These are phyloP conservation scores for Solanum hybrid DNA, from an alignment of 305 asterid genomes.

Conservation along the genomic window DNA sequence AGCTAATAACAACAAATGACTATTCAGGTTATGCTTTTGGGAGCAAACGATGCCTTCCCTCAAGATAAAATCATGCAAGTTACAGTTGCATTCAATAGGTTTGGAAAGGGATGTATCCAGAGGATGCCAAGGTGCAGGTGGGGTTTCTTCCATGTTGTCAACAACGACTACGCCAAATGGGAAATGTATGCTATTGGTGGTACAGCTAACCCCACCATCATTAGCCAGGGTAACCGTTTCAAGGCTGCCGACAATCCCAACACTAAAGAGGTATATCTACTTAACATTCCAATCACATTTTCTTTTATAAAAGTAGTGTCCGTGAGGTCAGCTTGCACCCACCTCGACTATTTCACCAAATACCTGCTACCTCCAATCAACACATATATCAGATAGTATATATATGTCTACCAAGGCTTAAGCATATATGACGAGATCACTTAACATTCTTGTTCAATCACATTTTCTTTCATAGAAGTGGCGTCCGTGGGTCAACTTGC, in stretches of 20 bases:
- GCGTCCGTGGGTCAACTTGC: neutral
- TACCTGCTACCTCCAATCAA: neutral
- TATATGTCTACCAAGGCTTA: neutral
- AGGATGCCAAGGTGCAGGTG: slow-evolving; percentile 82
- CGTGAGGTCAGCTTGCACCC: neutral
- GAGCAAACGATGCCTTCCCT: slow-evolving; percentile 38
- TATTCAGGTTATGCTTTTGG: slow-evolving; percentile 66
- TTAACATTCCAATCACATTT: neutral
- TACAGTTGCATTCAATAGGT: slow-evolving; percentile 65
- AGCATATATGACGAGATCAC: neutral
- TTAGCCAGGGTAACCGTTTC: slow-evolving; percentile 56
- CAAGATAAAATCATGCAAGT: slow-evolving; percentile 66
- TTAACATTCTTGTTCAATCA: neutral
- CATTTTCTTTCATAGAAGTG: neutral
- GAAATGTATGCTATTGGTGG: slow-evolving; percentile 53
- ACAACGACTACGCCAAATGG: slow-evolving; percentile 55
- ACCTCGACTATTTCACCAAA: neutral
- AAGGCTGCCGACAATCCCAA: slow-evolving; percentile 21
- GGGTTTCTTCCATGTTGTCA: slow-evolving; percentile 72
- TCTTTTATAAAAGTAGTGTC: neutral
- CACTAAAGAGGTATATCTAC: slow-evolving; percentile 50
- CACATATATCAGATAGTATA: neutral
- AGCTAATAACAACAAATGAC: neutral
- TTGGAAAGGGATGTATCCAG: slow-evolving; percentile 61
- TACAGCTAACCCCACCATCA: slow-evolving; percentile 44